Percentiles rank a stretch among this genome's conserved stretches.
Evolutionary conservation across 345 rosid species (phyloP).

Genomic region (Pugionium cornutum): DNA sequence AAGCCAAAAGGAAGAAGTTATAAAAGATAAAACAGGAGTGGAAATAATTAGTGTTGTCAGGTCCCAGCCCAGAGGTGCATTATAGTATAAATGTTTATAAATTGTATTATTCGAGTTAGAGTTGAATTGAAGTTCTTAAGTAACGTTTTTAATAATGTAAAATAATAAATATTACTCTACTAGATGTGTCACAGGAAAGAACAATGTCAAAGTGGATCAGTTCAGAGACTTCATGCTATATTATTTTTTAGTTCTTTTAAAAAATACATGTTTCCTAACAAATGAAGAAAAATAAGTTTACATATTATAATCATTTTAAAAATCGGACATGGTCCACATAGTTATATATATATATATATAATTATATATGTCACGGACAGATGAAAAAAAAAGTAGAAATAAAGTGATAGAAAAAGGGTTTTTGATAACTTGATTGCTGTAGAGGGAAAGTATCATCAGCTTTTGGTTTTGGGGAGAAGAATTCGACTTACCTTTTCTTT

Average conservation of each 20-base stretch:
- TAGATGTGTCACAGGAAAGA: background rate
- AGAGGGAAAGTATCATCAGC: constrained; percentile 45
- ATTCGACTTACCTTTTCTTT: constrained; percentile 5
- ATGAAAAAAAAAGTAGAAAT: background rate
- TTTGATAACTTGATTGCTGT: constrained; percentile 43
- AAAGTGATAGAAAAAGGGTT: constrained; percentile 36
- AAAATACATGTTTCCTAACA: too few species aligned
- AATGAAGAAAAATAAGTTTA: too few species aligned
- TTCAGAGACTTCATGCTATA: background rate
- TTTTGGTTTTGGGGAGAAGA: constrained; percentile 30
- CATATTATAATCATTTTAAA: background rate
- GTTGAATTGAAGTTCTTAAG: background rate
- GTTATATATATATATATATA: background rate
- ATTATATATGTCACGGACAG: background rate
- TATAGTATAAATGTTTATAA: background rate
- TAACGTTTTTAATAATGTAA: too few species aligned
- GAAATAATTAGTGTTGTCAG: constrained; percentile 37
- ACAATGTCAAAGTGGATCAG: background rate
- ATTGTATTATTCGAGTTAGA: background rate
- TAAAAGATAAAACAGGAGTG: constrained; percentile 30
- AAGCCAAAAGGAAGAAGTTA: constrained; percentile 29
- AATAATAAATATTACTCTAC: too few species aligned
- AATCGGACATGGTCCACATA: background rate
- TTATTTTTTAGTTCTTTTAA: background rate
- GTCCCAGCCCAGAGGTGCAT: constrained; percentile 44